Conservation (phyloP, 1,284 basidiomycete species). For the Moesziomyces globuligerus region DNA sequence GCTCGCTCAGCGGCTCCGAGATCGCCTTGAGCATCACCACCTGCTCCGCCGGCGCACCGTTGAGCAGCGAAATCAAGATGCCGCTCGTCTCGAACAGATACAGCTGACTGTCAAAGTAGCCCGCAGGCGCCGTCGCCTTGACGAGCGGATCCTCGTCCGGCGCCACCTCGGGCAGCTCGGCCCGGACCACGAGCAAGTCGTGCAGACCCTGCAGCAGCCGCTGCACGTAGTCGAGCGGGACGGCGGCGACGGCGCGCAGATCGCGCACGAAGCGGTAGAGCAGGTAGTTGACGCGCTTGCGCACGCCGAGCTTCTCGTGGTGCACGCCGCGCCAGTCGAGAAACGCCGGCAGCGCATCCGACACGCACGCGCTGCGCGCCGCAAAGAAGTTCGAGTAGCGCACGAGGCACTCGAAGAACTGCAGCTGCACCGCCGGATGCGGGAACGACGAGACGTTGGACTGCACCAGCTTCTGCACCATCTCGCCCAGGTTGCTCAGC, state of each 20-base stretch:
- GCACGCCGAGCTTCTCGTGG: conserved; percentile 77
- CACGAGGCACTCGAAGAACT: conserved; percentile 91
- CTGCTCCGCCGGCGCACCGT: conserved; percentile 76
- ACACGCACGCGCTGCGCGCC: conserved; percentile 82
- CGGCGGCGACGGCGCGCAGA: conserved; percentile 75
- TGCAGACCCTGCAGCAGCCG: conserved; percentile 65
- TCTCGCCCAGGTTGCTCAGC: conserved; percentile 88
- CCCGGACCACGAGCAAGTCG: conserved; percentile 70
- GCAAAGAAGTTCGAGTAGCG: conserved; percentile 94
- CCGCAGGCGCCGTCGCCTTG: conserved; percentile 81
- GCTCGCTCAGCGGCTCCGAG: conserved; percentile 82
- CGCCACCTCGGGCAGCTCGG: conserved; percentile 72
- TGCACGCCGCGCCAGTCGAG: conserved; percentile 91
- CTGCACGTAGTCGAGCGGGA: conserved; percentile 78
- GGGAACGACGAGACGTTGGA: conserved; percentile 85
- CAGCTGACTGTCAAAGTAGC: conserved; percentile 87
- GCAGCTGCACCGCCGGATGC: conserved; percentile 86
- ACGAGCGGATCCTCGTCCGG: conserved; percentile 73
- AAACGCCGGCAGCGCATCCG: conserved; percentile 81
- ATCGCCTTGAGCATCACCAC: conserved; percentile 75
- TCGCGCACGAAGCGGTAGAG: conserved; percentile 94
- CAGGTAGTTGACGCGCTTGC: conserved; percentile 87
- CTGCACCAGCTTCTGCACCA: conserved; percentile 83
- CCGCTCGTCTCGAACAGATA: conserved; percentile 95
- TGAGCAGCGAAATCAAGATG: conserved; percentile 81